Conservation (phyloP, 805 yeast species). For the Yamadazyma endophytica region DNA sequence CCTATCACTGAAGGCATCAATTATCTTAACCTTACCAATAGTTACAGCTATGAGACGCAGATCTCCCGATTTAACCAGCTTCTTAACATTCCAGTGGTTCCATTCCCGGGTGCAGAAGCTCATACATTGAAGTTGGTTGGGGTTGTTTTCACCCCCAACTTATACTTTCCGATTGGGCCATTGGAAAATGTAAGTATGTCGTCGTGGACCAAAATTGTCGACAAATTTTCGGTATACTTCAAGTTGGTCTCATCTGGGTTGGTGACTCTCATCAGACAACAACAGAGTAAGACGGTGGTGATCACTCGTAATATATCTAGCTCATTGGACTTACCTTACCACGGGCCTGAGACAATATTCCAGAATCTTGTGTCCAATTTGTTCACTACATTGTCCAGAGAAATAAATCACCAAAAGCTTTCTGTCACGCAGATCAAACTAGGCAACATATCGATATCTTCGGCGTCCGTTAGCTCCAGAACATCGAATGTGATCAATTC, state of each 20-base stretch:
- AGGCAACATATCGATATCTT: constrained; percentile 35
- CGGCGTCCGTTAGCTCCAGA: constrained; percentile 15
- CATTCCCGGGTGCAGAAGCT: constrained; percentile 55
- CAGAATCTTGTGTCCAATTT: constrained; percentile 39
- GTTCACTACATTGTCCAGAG: constrained; percentile 32
- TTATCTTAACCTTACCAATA: constrained; percentile 53
- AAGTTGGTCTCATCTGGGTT: constrained; percentile 54
- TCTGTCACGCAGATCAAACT: constrained; percentile 36
- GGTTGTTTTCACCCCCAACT: constrained; percentile 65
- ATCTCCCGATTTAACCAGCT: constrained; percentile 46
- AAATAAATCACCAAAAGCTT: constrained; percentile 29
- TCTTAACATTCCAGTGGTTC: constrained; percentile 50
- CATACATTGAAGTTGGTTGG: constrained; percentile 59
- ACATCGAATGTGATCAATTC: constrained; percentile 24
- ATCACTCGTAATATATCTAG: constrained; percentile 56
- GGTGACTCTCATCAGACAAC: constrained; percentile 48
- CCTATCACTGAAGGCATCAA: constrained; percentile 69
- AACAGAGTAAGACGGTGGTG: constrained; percentile 46
- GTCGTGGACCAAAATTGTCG: constrained; percentile 50
- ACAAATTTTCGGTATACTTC: constrained; percentile 45
- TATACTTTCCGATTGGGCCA: constrained; percentile 65
- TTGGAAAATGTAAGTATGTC: constrained; percentile 49
- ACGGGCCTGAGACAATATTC: constrained; percentile 58
- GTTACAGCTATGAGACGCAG: constrained; percentile 42
- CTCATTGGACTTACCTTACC: constrained; percentile 54